Percentiles rank a stretch among this genome's conserved stretches.
phyloP scores from a whole-genome alignment of 345 rosid species.

The Eucalyptus shirleyi region DNA sequence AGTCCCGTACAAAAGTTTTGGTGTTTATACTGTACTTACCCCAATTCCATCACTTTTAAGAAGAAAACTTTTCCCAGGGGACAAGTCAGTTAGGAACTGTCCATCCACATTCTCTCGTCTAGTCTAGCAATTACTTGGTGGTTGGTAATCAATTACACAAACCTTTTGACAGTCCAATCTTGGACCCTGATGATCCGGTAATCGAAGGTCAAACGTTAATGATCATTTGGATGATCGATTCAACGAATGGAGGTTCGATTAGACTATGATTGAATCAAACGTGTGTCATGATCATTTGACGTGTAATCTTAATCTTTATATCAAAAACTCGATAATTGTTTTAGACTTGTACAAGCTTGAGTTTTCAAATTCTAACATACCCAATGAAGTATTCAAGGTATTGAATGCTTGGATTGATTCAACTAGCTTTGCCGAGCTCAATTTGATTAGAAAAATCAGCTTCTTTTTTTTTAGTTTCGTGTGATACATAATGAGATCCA shows the following conservation, averaged over 20 bases:
- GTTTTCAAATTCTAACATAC: background rate
- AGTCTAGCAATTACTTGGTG: background rate
- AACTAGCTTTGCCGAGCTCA: background rate
- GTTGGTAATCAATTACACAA: background rate
- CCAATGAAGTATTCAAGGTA: background rate
- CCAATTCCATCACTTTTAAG: background rate
- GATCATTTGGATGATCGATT: background rate
- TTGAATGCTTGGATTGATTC: background rate
- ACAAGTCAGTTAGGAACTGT: background rate
- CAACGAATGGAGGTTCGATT: background rate
- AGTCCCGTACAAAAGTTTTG: rapidly evolving
- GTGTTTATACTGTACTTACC: no score
- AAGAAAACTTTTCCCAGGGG: background rate
- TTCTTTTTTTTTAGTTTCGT: background rate
- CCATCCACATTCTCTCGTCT: background rate
- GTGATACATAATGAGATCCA: background rate
- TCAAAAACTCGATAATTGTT: background rate
- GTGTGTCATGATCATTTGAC: background rate
- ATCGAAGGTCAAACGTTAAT: background rate
- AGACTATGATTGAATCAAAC: background rate
- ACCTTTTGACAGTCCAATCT: background rate
- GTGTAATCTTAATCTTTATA: background rate
- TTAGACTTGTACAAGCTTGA: background rate
- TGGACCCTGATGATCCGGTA: background rate
- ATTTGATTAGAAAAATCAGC: background rate